Percentiles rank a stretch among this genome's conserved stretches.
These are phyloP conservation scores for Acrasis kona DNA, from an alignment of 78 protist species.

Conservation along the genomic window DNA sequence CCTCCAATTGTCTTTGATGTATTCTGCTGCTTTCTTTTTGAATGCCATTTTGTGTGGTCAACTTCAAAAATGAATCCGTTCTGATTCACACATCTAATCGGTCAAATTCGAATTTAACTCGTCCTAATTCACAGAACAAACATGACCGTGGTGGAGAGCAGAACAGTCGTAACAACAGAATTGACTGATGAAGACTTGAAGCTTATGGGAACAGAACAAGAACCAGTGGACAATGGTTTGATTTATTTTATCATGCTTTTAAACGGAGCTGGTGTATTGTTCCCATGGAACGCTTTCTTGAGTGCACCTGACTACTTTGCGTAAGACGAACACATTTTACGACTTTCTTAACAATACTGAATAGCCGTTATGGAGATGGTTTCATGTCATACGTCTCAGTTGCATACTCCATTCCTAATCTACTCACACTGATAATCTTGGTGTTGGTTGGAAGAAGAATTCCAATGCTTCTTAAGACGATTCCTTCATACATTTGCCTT, in stretches of 20 bases:
- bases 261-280: slow-evolving; percentile 34
- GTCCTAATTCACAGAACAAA: no score
- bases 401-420: slow-evolving; percentile 17
- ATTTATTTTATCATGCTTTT: slow-evolving; percentile 6
- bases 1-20: no score
- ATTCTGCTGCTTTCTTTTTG: no score
- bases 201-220: no score
- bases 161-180: no score
- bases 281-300: slow-evolving; percentile 59
- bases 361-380: not conserved
- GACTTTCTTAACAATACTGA: not conserved
- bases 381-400: slow-evolving; percentile 22
- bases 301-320: slow-evolving; percentile 31
- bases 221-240: no score
- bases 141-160: no score
- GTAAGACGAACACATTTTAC: not conserved
- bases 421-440: slow-evolving; percentile 3
- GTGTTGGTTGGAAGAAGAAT: slow-evolving; percentile 3
- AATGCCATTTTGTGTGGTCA: no score
- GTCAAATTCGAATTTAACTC: no score
- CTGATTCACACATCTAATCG: no score
- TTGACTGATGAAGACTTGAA: no score
- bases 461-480: not conserved
- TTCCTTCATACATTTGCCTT: not conserved
- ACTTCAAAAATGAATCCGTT: no score